phyloP scores from a whole-genome alignment of 345 rosid species.

The Gossypium stocksii region DNA sequence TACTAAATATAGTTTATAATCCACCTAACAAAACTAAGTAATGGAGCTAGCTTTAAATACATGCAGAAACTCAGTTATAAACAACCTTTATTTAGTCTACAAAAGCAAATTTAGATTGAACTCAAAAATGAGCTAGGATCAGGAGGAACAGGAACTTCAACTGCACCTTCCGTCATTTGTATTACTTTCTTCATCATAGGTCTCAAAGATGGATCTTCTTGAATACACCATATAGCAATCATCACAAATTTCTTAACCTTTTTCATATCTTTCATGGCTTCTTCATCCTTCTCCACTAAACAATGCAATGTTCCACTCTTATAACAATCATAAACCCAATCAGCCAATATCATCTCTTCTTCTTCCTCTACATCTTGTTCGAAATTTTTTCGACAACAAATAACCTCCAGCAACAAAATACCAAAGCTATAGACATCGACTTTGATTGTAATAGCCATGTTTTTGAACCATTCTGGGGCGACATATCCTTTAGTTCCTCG shows the following conservation, averaged over 20 bases:
- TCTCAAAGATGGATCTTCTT: not conserved
- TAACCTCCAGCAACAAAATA: not conserved
- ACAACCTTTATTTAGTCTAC: not conserved
- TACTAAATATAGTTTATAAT: too few species aligned
- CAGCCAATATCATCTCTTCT: not conserved
- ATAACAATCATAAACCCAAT: conserved; percentile 34
- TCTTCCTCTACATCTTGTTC: not conserved
- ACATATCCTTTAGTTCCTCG: conserved; percentile 15
- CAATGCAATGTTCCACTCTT: conserved; percentile 21
- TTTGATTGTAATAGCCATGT: conserved; percentile 28
- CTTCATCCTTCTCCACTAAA: conserved; percentile 34
- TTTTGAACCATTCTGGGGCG: conserved; percentile 21
- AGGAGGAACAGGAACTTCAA: conserved; percentile 29
- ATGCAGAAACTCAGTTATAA: too few species aligned
- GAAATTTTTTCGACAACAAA: not conserved
- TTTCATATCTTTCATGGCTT: conserved; percentile 31
- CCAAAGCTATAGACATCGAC: not conserved
- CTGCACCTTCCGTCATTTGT: conserved; percentile 36
- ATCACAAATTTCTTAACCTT: conserved; percentile 38
- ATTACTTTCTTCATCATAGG: conserved; percentile 1
- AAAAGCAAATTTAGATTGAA: not conserved
- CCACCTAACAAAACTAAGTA: too few species aligned
- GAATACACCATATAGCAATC: conserved; percentile 28
- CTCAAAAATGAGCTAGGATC: conserved; percentile 22
- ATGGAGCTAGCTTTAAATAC: too few species aligned